A percentile compares a stretch with the other conserved stretches of the same genome.
Conservation (phyloP, 2,329 filamentous ascomycete genomes). For the Pseudopyrenochaeta lycopersici region DNA sequence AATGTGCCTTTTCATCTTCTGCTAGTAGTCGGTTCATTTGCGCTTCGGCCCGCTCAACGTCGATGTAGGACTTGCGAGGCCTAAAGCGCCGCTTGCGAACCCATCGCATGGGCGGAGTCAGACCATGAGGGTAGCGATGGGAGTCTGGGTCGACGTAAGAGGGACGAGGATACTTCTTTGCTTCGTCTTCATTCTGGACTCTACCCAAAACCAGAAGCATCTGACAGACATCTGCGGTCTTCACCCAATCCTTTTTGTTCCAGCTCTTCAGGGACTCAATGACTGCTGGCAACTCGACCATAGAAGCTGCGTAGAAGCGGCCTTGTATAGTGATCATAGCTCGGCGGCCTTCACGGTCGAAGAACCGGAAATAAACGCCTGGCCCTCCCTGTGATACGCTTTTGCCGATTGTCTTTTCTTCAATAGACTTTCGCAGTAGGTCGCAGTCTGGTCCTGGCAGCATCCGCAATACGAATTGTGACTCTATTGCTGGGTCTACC, state of each 20-base stretch:
- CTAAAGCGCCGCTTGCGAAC: conserved; percentile 83
- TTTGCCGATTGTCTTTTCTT: conserved; percentile 78
- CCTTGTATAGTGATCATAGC: conserved; percentile 75
- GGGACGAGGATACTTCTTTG: conserved; percentile 68
- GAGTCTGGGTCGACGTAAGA: conserved; percentile 72
- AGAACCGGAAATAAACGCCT: conserved; percentile 82
- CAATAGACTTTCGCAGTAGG: conserved; percentile 78
- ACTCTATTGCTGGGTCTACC: conserved; percentile 85
- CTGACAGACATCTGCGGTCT: conserved; percentile 87
- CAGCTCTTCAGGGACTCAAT: conserved; percentile 93
- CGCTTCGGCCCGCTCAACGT: conserved; percentile 85
- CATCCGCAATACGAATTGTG: conserved; percentile 91
- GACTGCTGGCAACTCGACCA: conserved; percentile 87
- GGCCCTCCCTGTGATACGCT: conserved; percentile 71
- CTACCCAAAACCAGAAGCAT: conserved; percentile 82
- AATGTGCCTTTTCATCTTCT: conserved; percentile 71
- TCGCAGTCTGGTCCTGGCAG: conserved; percentile 85
- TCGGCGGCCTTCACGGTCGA: conserved; percentile 77
- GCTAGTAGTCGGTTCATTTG: conserved; percentile 78
- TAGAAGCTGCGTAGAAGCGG: conserved; percentile 75
- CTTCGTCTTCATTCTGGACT: conserved; percentile 66
- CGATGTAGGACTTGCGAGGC: conserved; percentile 81
- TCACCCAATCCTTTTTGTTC: conserved; percentile 87
- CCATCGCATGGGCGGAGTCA: conserved; percentile 89
- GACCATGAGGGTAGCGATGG: conserved; percentile 81